Evolutionary conservation across 2,329 filamentous ascomycete species (phyloP).

Genomic region (Penicillium sumatraense): DNA sequence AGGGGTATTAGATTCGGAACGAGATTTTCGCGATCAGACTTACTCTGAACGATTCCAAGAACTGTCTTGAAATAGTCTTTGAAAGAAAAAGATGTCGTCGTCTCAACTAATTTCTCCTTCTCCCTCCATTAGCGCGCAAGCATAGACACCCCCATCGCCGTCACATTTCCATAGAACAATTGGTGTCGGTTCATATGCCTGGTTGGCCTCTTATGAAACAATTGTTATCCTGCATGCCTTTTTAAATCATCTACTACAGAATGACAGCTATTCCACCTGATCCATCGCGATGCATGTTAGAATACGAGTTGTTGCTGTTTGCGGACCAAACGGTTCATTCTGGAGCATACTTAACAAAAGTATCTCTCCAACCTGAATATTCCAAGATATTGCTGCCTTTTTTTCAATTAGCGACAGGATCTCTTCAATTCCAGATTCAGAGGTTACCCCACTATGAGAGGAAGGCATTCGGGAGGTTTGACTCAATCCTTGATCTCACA

Average conservation of each 20-base stretch:
- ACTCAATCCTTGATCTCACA: not conserved
- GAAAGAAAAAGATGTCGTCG: not conserved
- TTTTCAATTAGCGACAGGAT: not conserved
- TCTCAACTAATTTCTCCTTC: not conserved
- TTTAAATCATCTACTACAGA: not conserved
- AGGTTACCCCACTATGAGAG: not conserved
- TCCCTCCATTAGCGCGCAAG: not conserved
- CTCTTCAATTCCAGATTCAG: not conserved
- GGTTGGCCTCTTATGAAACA: too few species aligned
- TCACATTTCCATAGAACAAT: not conserved
- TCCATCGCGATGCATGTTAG: not conserved
- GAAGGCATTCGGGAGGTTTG: not conserved
- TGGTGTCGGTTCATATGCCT: too few species aligned
- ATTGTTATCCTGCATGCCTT: too few species aligned
- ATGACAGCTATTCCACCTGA: not conserved
- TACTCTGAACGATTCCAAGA: too few species aligned
- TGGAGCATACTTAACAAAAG: not conserved
- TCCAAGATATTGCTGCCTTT: not conserved
- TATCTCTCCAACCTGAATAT: not conserved
- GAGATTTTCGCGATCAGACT: too few species aligned
- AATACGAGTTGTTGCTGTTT: not conserved
- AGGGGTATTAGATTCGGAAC: too few species aligned
- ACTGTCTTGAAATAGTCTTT: too few species aligned
- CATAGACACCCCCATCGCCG: not conserved
- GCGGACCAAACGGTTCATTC: not conserved